Base-by-base conservation (phyloP, 2,329 filamentous ascomycete genomes). In the Annulohypoxylon truncatum region DNA sequence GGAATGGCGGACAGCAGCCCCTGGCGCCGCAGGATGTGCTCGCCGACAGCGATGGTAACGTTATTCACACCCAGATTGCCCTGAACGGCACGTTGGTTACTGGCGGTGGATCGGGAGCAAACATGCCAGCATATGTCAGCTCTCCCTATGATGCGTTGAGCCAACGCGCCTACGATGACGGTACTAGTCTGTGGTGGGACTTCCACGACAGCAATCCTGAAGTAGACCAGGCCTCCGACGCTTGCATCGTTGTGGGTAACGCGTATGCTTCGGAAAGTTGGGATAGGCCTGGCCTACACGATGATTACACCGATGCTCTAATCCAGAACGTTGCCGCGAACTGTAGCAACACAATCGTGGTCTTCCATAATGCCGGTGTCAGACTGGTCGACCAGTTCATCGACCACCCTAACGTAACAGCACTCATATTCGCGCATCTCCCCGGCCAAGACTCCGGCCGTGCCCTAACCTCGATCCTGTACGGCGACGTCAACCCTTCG, bases 391-490 rank as follows among this genome's bases (percentile, higher is more conserved):
- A 88, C 73, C 80, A 81, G 9, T 89, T 87, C 79, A 82, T 88
- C 69, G 80, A 87, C 33, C 83, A 91, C 73, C 86, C 87, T 5
- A 93, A 93, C 75, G 86, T 95, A 67, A 92, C 89, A 38, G 92
- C 89, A 28, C 89, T 94, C 54, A 81, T 94, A 22, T 93, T 90
- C 29, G 74, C 73, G 2, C 74, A 76, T 40, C 66, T 74, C 0
- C 74, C 74, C 0, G 74, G 74, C 2, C 75, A 74, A 84, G 89
- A 94, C 79, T 90, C 86, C 64, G 92, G 92, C 7, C 92, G 92
- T 72, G 86, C 90, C 3, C 85, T 94, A 48, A 87, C 88, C 1
- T 90, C 93, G 72, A 83, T 94, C 33, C 84, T 94, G n/a, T 94
- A 92, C 77, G 92, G 92, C 50, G 75, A 78, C 4, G 76, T 75